Conservation (phyloP, 2,329 filamentous ascomycete genomes). For the Epichloe sp. region DNA sequence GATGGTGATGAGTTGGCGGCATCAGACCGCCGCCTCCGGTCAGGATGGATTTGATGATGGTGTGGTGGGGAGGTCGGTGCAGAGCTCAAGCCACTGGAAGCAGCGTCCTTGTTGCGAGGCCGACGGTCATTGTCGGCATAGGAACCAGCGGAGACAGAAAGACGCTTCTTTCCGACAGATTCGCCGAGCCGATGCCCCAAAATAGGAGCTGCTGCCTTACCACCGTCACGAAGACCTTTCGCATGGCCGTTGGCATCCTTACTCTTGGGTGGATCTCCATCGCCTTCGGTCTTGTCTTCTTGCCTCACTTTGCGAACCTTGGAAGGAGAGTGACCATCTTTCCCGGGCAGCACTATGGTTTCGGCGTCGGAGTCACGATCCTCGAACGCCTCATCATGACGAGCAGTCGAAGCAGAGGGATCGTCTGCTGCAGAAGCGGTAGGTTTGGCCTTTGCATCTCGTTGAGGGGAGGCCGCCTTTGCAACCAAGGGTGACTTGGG, state of each 20-base stretch:
- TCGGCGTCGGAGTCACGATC: constrained; percentile 60
- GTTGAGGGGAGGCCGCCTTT: constrained; percentile 8
- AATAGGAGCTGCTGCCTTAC: constrained; percentile 20
- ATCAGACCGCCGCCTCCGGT: constrained; percentile 21
- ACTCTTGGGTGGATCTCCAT: constrained; percentile 26
- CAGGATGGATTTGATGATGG: constrained; percentile 16
- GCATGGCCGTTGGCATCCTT: constrained; percentile 17
- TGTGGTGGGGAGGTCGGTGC: constrained; percentile 42
- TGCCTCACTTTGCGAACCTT: constrained; percentile 53
- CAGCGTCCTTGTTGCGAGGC: constrained; percentile 31
- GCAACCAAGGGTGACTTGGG: constrained; percentile 5
- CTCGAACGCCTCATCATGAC: constrained; percentile 25
- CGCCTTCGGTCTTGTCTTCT: constrained; percentile 48
- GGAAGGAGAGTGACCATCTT: constrained; percentile 48
- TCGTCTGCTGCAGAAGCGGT: neutral
- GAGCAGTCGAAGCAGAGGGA: constrained; percentile 5
- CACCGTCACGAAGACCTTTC: constrained; percentile 19
- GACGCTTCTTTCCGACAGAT: constrained; percentile 37
- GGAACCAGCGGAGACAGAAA: constrained; percentile 15
- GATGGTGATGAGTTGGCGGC: constrained; percentile 29
- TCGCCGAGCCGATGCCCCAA: constrained; percentile 21
- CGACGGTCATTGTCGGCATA: constrained; percentile 27
- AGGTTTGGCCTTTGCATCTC: constrained; percentile 5
- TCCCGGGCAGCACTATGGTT: constrained; percentile 55
- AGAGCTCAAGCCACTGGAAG: constrained; percentile 44